These are phyloP conservation scores for Powellomyces hirtus DNA, from an alignment of 192 early-diverging fungal genomes.

Conservation along the genomic window DNA sequence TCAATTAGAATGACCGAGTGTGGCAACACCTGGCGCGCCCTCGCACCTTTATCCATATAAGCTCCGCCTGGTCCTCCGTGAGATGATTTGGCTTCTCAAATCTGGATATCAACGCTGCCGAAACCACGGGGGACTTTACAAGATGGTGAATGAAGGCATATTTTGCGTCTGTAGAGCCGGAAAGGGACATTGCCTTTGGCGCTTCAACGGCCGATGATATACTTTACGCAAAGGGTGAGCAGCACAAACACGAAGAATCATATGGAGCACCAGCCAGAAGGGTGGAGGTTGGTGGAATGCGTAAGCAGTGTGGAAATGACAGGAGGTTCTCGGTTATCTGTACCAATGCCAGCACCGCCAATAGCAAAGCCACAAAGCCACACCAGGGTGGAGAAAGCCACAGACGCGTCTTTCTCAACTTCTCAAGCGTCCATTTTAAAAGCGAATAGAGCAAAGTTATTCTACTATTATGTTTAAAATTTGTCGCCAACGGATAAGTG, in stretches of 20 bases:
- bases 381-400: neutral
- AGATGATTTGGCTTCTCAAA: too few species aligned
- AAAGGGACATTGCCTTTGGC: neutral
- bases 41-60: neutral
- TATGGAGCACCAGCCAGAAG: too few species aligned
- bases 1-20: neutral
- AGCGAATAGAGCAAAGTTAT: too few species aligned
- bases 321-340: too few species aligned
- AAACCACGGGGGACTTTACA: neutral
- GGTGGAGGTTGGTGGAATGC: too few species aligned
- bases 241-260: too few species aligned
- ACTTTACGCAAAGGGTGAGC: neutral
- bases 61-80: neutral
- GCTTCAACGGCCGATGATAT: neutral
- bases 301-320: too few species aligned
- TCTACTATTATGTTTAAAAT: too few species aligned
- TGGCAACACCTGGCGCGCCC: neutral
- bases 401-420: neutral
- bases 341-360: too few species aligned
- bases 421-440: too few species aligned
- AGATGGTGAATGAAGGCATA: slow-evolving; percentile 3
- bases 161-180: neutral
- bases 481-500: too few species aligned
- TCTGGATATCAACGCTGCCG: neutral
- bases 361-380: neutral